A percentile compares a stretch with the other conserved stretches of the same genome.
These are phyloP conservation scores for Dioscorea alata DNA, from an alignment of 106 monocot genomes.

Conservation along the genomic window DNA sequence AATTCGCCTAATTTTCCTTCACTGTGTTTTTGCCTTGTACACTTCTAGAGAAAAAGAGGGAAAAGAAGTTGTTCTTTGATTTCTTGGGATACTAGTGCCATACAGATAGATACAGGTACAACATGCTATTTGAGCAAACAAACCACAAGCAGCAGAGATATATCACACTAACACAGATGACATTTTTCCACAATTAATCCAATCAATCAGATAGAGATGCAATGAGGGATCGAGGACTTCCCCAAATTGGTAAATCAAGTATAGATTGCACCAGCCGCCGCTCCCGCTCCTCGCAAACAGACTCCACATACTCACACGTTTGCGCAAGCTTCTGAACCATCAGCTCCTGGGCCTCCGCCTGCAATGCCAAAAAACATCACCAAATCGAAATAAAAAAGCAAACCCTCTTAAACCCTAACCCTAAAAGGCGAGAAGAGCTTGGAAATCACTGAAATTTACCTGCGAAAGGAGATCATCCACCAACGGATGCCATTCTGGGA, in stretches of 20 bases:
- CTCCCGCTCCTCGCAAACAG: constrained; percentile 28
- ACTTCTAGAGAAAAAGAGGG: too few species aligned
- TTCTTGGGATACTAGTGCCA: too few species aligned
- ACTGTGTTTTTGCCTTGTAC: too few species aligned
- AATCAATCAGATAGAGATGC: constrained; percentile 21
- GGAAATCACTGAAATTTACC: constrained; percentile 10
- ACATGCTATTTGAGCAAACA: too few species aligned
- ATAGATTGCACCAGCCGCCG: constrained; percentile 21
- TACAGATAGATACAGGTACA: too few species aligned
- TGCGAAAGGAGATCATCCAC: constrained; percentile 34
- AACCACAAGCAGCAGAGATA: too few species aligned
- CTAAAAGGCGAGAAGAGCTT: not conserved
- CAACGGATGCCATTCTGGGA: not conserved
- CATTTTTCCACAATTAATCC: not conserved
- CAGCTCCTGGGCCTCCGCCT: constrained; percentile 46
- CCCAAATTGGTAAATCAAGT: constrained; percentile 46
- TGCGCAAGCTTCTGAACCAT: constrained; percentile 26
- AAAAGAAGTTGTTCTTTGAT: too few species aligned
- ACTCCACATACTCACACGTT: constrained; percentile 40
- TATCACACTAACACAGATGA: not conserved
- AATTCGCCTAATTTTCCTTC: too few species aligned
- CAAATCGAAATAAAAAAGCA: not conserved
- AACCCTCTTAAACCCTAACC: constrained; percentile 5
- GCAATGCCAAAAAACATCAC: not conserved
- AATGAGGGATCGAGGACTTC: constrained; percentile 33